These are phyloP conservation scores for Mortierella claussenii DNA, from an alignment of 192 early-diverging fungal species.

Conservation along the genomic window DNA sequence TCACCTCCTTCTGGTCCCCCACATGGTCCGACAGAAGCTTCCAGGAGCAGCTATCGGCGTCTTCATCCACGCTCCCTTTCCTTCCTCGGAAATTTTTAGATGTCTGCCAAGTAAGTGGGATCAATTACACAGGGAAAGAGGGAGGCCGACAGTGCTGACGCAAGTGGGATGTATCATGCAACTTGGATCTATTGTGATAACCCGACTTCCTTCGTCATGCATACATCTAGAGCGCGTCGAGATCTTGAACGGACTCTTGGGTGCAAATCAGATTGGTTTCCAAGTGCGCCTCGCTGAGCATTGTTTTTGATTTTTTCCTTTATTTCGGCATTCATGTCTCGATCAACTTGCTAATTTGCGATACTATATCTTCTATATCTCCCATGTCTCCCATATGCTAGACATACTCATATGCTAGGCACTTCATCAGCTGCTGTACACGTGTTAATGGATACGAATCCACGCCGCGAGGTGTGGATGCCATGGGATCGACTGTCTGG, in stretches of 20 bases:
- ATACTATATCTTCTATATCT: too few species aligned
- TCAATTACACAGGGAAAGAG: too few species aligned
- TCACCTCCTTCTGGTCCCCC: conserved; percentile 91
- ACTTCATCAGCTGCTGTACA: conserved; percentile 93
- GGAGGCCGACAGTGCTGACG: too few species aligned
- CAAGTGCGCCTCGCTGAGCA: conserved; percentile 67
- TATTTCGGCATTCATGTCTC: not conserved
- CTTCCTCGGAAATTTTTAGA: conserved; percentile 94
- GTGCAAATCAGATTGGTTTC: conserved; percentile 92
- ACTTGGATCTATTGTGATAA: not conserved
- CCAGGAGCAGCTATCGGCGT: conserved; percentile 91
- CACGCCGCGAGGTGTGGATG: conserved; percentile 93
- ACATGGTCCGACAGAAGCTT: conserved; percentile 81
- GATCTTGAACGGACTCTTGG: conserved; percentile 88
- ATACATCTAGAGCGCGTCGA: conserved; percentile 73
- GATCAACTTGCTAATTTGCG: too few species aligned
- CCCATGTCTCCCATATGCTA: conserved; percentile 7
- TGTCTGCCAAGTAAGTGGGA: conserved; percentile 84
- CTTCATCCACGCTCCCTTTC: conserved; percentile 97
- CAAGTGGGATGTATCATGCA: not conserved
- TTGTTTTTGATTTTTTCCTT: not conserved
- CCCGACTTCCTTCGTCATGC: not conserved
- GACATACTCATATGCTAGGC: conserved; percentile 94
- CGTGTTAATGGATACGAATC: conserved; percentile 93
- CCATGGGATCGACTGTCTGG: conserved; percentile 78